A percentile compares a stretch with the other conserved stretches of the same genome.
These are phyloP conservation scores for Mucor piriformis DNA, from an alignment of 371 early-diverging fungal species.

Conservation along the genomic window DNA sequence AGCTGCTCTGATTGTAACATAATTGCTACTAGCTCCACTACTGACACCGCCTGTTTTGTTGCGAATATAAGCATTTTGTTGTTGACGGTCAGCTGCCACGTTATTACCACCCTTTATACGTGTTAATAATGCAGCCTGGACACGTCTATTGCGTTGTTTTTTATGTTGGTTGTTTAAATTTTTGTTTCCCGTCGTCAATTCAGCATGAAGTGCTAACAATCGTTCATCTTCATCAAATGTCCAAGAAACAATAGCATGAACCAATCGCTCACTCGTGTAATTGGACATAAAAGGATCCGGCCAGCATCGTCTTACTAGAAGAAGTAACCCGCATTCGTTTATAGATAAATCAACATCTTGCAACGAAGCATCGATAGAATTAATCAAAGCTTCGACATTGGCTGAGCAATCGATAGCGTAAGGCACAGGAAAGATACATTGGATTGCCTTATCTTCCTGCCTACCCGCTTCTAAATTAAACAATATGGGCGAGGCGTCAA, in stretches of 20 bases:
- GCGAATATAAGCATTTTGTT: conserved; percentile 28
- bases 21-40: conserved; percentile 47
- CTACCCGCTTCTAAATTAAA: conserved; percentile 22
- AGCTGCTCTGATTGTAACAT: conserved; percentile 46
- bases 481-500: conserved; percentile 53
- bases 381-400: conserved; percentile 54
- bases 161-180: not conserved
- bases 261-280: conserved; percentile 51
- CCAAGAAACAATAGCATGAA: conserved; percentile 58
- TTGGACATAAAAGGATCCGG: conserved; percentile 62
- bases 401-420: conserved; percentile 56
- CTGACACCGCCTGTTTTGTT: conserved; percentile 32
- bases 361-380: conserved; percentile 56
- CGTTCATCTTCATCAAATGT: conserved; percentile 57
- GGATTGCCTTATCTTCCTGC: conserved; percentile 19
- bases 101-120: conserved; percentile 26
- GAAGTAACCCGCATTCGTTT: conserved; percentile 59
- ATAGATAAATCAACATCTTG: conserved; percentile 54
- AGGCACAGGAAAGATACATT: conserved; percentile 56
- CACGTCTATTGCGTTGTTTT: conserved; percentile 36
- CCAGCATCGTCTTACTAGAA: conserved; percentile 59
- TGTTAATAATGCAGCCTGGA: conserved; percentile 35
- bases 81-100: conserved; percentile 13
- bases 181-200: conserved; percentile 27
- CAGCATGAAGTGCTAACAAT: conserved; percentile 42